Conservation (phyloP, 2,329 filamentous ascomycete genomes). For the Sporothrix dimorphospora region DNA sequence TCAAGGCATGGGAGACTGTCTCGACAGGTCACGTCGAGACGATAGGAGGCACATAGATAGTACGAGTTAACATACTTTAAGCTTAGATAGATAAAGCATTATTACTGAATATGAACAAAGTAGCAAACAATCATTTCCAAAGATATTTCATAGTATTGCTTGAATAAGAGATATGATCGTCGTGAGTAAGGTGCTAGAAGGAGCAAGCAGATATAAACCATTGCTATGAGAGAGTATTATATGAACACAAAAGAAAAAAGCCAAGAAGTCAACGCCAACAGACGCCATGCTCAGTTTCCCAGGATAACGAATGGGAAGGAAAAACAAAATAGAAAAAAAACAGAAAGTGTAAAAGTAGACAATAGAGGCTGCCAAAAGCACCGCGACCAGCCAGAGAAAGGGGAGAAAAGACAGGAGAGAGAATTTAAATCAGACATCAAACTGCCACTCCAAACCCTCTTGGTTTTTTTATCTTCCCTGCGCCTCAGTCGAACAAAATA, state of each 20-base stretch:
- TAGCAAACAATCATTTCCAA: background rate
- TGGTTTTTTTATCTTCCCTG: background rate
- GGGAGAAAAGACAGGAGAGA: background rate
- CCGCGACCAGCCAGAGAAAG: background rate
- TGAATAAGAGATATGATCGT: too few species aligned
- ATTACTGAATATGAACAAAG: background rate
- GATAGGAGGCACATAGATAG: slow-evolving; percentile 12
- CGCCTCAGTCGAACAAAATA: background rate
- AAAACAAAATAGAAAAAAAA: background rate
- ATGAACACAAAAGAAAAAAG: background rate
- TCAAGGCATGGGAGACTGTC: background rate
- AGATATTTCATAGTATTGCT: background rate
- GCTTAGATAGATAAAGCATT: background rate
- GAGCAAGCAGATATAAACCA: background rate
- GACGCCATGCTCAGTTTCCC: slow-evolving; percentile 12
- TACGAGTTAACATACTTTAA: background rate
- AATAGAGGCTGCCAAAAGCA: slow-evolving; percentile 8
- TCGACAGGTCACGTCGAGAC: background rate
- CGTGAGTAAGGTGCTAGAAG: background rate
- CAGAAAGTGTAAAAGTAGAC: background rate
- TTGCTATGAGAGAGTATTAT: slow-evolving; percentile 19
- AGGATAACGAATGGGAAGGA: background rate
- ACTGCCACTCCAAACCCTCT: background rate
- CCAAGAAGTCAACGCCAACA: slow-evolving; percentile 1
- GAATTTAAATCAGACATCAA: background rate